Evolutionary conservation across 768 basidiomycete genomes (phyloP).

Genomic region (Saitozyma podzolica): DNA sequence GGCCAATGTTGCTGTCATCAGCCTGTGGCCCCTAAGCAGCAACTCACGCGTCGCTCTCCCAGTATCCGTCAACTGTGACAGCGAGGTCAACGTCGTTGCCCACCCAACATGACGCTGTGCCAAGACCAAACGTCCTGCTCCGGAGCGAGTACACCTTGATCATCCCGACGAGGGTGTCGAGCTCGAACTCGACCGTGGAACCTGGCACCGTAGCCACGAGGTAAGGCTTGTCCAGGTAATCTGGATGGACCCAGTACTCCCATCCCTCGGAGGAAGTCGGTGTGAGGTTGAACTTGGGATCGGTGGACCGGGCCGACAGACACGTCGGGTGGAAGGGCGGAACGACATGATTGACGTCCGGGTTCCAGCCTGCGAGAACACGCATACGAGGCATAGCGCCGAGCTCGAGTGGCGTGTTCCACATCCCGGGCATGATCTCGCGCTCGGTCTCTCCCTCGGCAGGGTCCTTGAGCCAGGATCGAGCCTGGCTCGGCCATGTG

Average conservation of each 20-base stretch:
- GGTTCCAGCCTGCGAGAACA: conserved; percentile 40
- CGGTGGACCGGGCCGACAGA: conserved; percentile 27
- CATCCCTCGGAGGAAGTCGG: conserved; percentile 35
- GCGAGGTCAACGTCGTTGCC: conserved; percentile 30
- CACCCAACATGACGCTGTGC: conserved; percentile 46
- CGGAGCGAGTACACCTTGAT: conserved; percentile 49
- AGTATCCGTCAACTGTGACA: conserved; percentile 42
- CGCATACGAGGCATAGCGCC: conserved; percentile 37
- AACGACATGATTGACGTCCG: conserved; percentile 22
- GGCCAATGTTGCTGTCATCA: conserved; percentile 22
- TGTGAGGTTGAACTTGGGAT: conserved; percentile 41
- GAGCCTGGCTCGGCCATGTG: conserved; percentile 26
- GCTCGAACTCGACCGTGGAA: conserved; percentile 33
- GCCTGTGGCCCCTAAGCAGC: not conserved
- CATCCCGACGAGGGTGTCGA: conserved; percentile 42
- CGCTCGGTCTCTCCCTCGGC: conserved; percentile 19
- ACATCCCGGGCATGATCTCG: conserved; percentile 38
- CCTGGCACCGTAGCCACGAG: conserved; percentile 37
- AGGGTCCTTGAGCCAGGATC: conserved; percentile 27
- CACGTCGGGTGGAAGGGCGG: conserved; percentile 39
- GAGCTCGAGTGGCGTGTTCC: conserved; percentile 27
- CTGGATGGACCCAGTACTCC: conserved; percentile 47
- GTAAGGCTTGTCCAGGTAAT: conserved; percentile 48
- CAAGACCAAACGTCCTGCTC: conserved; percentile 47
- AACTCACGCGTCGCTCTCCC: conserved; percentile 46